Conservation (phyloP, 441 rosid genomes). For the Gossypium schwendimanii region DNA sequence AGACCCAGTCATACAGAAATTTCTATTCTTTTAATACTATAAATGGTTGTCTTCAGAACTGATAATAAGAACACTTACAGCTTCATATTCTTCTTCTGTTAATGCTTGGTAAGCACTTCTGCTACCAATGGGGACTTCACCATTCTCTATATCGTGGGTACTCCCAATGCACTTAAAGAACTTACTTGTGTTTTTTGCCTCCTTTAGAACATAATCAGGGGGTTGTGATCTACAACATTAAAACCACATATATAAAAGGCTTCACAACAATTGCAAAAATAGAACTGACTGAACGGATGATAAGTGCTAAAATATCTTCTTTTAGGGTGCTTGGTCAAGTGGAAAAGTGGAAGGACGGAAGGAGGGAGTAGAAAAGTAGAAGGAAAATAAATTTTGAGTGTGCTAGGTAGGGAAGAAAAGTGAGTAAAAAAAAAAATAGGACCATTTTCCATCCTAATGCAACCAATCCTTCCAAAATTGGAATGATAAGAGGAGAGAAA, state of each 20-base stretch:
- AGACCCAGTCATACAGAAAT: neutral
- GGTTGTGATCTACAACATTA: slow-evolving; percentile 76
- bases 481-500: too few species aligned
- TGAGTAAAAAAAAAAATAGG: too few species aligned
- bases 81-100: slow-evolving; percentile 85
- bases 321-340: neutral
- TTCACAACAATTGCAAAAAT: slow-evolving; percentile 14
- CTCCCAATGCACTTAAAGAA: slow-evolving; percentile 87
- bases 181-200: slow-evolving; percentile 81
- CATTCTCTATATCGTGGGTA: slow-evolving; percentile 59
- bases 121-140: slow-evolving; percentile 45
- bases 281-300: neutral
- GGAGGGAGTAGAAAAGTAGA: too few species aligned
- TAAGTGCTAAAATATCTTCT: neutral
- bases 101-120: slow-evolving; percentile 71
- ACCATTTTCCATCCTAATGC: too few species aligned
- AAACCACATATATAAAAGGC: slow-evolving; percentile 22
- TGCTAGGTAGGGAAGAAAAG: too few species aligned
- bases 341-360: too few species aligned
- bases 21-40: neutral
- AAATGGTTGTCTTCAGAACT: slow-evolving; percentile 5
- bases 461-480: too few species aligned
- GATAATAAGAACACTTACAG: slow-evolving; percentile 51
- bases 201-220: slow-evolving; percentile 90
- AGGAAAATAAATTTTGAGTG: too few species aligned